These are phyloP conservation scores for Alternaria ventricosa DNA, from an alignment of 2,329 filamentous ascomycete species.

Conservation along the genomic window DNA sequence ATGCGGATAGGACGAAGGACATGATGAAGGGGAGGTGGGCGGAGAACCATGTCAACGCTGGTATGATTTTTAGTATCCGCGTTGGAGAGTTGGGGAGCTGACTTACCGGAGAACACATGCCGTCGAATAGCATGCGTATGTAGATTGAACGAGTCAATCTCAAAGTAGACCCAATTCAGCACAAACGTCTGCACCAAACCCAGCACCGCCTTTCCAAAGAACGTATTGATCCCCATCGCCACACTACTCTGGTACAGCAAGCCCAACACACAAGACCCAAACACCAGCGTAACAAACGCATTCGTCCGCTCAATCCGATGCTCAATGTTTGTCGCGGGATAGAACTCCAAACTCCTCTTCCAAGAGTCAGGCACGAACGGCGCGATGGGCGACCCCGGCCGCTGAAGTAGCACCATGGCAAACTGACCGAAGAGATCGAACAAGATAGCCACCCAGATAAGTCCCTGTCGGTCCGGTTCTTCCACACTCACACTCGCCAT, in stretches of 20 bases:
- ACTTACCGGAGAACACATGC: slow-evolving; percentile 52
- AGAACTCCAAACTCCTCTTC: slow-evolving; percentile 61
- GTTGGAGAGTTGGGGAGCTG: neutral
- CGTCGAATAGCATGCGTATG: slow-evolving; percentile 67
- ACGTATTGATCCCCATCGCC: slow-evolving; percentile 60
- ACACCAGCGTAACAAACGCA: slow-evolving; percentile 69
- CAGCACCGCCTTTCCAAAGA: slow-evolving; percentile 68
- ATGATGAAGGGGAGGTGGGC: slow-evolving; percentile 69
- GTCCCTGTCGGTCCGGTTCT: slow-evolving; percentile 61
- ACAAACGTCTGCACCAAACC: slow-evolving; percentile 64
- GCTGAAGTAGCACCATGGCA: slow-evolving; percentile 51
- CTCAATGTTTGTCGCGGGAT: slow-evolving; percentile 69
- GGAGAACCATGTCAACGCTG: slow-evolving; percentile 62
- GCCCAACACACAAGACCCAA: slow-evolving; percentile 69
- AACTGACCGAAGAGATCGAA: slow-evolving; percentile 61
- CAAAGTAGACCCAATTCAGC: slow-evolving; percentile 70
- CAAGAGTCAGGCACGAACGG: slow-evolving; percentile 23
- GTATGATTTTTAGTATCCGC: neutral
- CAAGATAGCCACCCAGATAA: slow-evolving; percentile 64
- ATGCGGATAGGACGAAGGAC: slow-evolving; percentile 65
- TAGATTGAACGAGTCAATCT: slow-evolving; percentile 65
- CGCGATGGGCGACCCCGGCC: slow-evolving; percentile 24
- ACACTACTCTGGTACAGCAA: slow-evolving; percentile 65
- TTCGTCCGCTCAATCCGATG: slow-evolving; percentile 69
- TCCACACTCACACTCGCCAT: slow-evolving; percentile 65